Conservation (phyloP, 2,329 filamentous ascomycete species). For the Aspergillus nomiae region DNA sequence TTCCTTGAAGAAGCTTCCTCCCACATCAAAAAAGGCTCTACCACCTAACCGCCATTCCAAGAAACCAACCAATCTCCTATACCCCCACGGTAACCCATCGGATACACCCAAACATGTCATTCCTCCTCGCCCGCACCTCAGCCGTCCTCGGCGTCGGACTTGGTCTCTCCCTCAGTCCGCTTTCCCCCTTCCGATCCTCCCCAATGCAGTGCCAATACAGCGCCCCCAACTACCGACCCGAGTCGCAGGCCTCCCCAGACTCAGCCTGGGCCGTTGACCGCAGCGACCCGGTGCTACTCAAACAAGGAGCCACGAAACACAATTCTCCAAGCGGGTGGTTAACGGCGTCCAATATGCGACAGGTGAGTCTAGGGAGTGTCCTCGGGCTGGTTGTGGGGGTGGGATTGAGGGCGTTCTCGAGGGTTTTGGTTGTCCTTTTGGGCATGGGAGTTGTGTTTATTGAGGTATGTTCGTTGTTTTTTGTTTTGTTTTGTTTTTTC, state of each 20-base stretch:
- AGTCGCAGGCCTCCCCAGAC: conserved; percentile 20
- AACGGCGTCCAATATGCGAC: conserved; percentile 41
- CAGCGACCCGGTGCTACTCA: conserved; percentile 25
- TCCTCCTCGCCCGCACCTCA: conserved; percentile 30
- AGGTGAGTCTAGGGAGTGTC: conserved; percentile 49
- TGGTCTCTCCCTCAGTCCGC: conserved; percentile 35
- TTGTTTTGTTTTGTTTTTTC: neutral
- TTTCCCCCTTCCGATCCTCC: conserved; percentile 35
- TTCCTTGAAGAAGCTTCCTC: too few relatives aligned
- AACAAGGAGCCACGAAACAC: conserved; percentile 27
- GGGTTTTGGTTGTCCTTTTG: conserved; percentile 45
- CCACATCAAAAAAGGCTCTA: too few relatives aligned
- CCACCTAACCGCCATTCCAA: too few relatives aligned
- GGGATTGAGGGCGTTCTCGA: conserved; percentile 47
- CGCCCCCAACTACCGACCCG: conserved; percentile 26
- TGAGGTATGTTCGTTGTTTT: conserved; percentile 38
- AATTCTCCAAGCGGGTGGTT: conserved; percentile 24
- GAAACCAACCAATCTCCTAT: too few relatives aligned
- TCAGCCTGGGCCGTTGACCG: conserved; percentile 29
- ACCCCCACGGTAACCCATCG: neutral
- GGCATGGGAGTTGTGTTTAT: conserved; percentile 47
- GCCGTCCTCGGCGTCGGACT: conserved; percentile 38
- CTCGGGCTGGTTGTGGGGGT: conserved; percentile 47
- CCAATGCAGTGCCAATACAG: conserved; percentile 43
- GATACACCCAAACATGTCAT: conserved; percentile 20